These are phyloP conservation scores for Candida suzukii DNA, from an alignment of 805 yeast genomes.

Conservation along the genomic window DNA sequence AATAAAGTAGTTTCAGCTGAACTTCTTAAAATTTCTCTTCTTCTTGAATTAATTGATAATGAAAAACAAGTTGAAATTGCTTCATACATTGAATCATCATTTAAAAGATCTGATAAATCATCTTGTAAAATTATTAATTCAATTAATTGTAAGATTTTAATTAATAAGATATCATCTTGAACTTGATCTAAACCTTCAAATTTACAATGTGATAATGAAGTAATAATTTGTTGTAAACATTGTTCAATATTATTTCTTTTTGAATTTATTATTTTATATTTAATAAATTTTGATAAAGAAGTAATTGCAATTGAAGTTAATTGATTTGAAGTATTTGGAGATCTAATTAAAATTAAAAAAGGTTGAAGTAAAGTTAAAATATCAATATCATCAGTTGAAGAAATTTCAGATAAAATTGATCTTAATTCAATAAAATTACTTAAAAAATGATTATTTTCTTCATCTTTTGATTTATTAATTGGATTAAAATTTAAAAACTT, in stretches of 20 bases:
- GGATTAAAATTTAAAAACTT: conserved; percentile 26
- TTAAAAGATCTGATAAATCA: conserved; percentile 53
- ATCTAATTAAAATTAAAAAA: conserved; percentile 72
- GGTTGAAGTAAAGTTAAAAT: conserved; percentile 77
- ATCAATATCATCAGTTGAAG: conserved; percentile 50
- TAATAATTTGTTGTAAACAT: conserved; percentile 58
- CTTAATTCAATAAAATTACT: conserved; percentile 77
- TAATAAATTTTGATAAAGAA: conserved; percentile 67
- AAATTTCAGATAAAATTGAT: conserved; percentile 54
- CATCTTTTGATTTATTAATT: conserved; percentile 5
- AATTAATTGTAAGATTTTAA: conserved; percentile 72
- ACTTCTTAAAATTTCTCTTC: conserved; percentile 82
- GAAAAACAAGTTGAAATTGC: conserved; percentile 87
- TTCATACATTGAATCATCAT: conserved; percentile 80
- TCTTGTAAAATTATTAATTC: conserved; percentile 62
- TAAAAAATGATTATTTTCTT: conserved; percentile 49
- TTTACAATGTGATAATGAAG: conserved; percentile 84
- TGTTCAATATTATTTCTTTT: conserved; percentile 47
- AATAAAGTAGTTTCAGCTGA: conserved; percentile 83
- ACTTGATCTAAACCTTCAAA: conserved; percentile 93
- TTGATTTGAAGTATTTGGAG: conserved; percentile 78
- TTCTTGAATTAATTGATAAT: conserved; percentile 84
- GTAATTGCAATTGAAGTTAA: conserved; percentile 78
- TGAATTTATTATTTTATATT: conserved; percentile 56
- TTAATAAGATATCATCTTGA: conserved; percentile 84